A percentile compares a stretch with the other conserved stretches of the same genome.
Conservation (phyloP, 345 rosid species). For the Eucalyptus marginata region DNA sequence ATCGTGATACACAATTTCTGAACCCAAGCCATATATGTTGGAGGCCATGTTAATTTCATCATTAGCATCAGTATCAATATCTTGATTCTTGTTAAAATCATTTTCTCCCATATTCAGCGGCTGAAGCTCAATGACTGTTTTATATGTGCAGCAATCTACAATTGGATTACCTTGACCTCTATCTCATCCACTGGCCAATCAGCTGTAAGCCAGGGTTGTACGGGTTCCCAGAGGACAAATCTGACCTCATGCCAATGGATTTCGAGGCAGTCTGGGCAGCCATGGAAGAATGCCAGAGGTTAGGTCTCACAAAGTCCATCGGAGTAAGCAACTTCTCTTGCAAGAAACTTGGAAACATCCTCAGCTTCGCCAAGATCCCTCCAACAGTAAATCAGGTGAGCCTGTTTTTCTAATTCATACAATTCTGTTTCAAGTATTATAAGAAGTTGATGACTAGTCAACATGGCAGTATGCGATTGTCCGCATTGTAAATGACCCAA, state of each 20-base stretch:
- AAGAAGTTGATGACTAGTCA: neutral
- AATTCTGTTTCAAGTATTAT: neutral
- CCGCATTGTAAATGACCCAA: neutral
- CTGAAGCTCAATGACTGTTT: neutral
- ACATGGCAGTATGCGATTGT: neutral
- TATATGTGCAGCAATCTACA: constrained; percentile 37
- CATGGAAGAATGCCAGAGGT: constrained; percentile 64
- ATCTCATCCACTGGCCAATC: constrained; percentile 81
- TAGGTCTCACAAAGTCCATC: constrained; percentile 61
- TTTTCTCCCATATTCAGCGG: neutral
- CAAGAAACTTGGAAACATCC: constrained; percentile 52
- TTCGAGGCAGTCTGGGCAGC: constrained; percentile 55
- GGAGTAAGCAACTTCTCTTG: constrained; percentile 84
- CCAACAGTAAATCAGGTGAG: constrained; percentile 76
- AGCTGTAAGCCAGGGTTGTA: constrained; percentile 49
- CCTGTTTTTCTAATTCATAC: neutral
- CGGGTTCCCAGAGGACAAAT: constrained; percentile 53
- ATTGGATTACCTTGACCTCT: constrained; percentile 64
- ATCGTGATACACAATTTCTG: neutral
- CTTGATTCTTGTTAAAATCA: neutral
- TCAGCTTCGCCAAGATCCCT: constrained; percentile 50
- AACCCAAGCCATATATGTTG: neutral
- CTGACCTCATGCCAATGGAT: constrained; percentile 55
- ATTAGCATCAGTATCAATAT: neutral
- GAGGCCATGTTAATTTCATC: neutral